Evolutionary conservation across 306 rosid genomes (phyloP), one percentile per base, ranked within the genome.

Genomic region (Dalbergia cultrata): DNA sequence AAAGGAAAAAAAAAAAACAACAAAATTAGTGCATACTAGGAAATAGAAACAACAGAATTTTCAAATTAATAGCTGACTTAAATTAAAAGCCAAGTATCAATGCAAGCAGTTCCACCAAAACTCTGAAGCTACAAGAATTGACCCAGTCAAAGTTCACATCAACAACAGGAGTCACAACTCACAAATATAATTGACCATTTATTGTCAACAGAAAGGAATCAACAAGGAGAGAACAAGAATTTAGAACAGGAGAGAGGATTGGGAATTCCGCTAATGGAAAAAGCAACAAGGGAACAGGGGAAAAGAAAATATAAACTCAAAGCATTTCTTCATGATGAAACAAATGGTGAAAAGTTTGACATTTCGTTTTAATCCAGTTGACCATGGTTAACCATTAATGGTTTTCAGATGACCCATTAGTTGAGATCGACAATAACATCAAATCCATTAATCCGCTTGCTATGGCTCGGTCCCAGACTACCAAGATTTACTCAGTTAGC

Each of bases 11-110:
- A n/a, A 73, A 75, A 69, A 34, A 70, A 74, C 11, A 65, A 63
- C 73, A 33, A 67, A 61, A 45, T 60, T 59, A 78, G 13, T 52
- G 26, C 61, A 81, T 63, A 75, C 72, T 75, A 84, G 60, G 12
- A 57, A 68, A 75, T 18, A 65, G 8, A 66, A 63, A 64, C 52
- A 59, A 34, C 68, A 8, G 58, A 69, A 58, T 17, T 63, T 47
- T 39, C 75, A 49, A 39, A 41, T 61, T 71, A 76, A 53, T 35
- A n/a, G 43, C 34, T 67, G 56, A 31, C 33, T 58, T 33, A 26
- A 9, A 67, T 61, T 54, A 52, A 17, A 41, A 53, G 14, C 56
- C 14, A 18, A 50, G 37, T 18, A 76, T 13, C 18, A 76, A 76
- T 49, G 33, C 13, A 34, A n/a, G 18, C 19, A 69, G 31, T 34